Evolutionary conservation across 345 rosid genomes (phyloP), one percentile per base, ranked within the genome.

Genomic region (Euclidium syriacum): DNA sequence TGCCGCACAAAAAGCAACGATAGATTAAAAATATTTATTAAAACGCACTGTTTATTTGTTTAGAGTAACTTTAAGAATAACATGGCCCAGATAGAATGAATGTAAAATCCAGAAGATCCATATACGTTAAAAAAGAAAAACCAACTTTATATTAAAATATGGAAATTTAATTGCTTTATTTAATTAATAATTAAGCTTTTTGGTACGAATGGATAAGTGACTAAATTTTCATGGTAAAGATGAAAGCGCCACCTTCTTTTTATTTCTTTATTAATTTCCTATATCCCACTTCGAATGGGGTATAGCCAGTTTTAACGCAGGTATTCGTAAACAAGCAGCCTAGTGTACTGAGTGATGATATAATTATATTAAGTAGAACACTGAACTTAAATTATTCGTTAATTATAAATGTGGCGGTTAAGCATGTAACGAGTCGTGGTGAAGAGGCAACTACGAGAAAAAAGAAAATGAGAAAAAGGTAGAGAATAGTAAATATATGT

Each of bases 61-160:
- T 7, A 32, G 7, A 64, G 26, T 29, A 62, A 63, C 68, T 51
- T 39, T 63, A 62, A 15, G 5, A 39, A 14, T 40, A 49, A 32
- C 22, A 38, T 63, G 58, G 50, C 12, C 51, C 68, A 51, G 27
- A 38, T 19, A 50, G 16, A 51, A 50, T 63, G 33, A 51, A 27
- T 33, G 3, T 50, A 8, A 53, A 8, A 2, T n/a, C n/a, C n/a
- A n/a, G n/a, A 32, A 7, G 7, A 32, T 32, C 35, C 35, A 32
- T 32, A 9, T 32, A 9, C 20, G 19, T 54, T 54, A 36, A 35
- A 55, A 23, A n/a, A n/a, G n/a, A n/a, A n/a, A n/a, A n/a, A n/a
- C n/a, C 60, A 27, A 52, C 23, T 52, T 52, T 50, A 51, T 34
- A 47, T 23, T 61, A 61, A 4, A 34, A 61, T 46, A 47, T 47